Percentiles rank a stretch among this genome's conserved stretches.
These are phyloP conservation scores for Pinus taeda DNA, from an alignment of 75 land plant species.

Conservation along the genomic window DNA sequence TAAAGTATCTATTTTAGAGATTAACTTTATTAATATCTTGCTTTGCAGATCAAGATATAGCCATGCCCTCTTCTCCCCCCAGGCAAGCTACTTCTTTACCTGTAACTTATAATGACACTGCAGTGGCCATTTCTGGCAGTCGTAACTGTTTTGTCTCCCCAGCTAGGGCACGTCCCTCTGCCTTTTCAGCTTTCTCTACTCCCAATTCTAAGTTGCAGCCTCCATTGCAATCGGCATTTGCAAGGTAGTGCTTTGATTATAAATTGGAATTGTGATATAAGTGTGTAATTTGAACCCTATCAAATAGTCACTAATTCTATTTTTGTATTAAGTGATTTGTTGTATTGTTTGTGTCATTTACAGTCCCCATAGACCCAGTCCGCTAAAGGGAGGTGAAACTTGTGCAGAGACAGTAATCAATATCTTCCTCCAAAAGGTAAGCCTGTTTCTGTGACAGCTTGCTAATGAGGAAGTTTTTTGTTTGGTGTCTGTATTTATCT, in stretches of 20 bases:
- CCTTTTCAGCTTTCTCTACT: conserved; percentile 35
- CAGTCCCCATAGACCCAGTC: conserved; percentile 84
- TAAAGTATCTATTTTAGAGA: too few relatives aligned
- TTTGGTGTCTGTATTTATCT: too few relatives aligned
- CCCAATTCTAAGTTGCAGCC: conserved; percentile 42
- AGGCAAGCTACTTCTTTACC: too few relatives aligned
- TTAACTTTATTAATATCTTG: too few relatives aligned
- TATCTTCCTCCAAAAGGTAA: conserved; percentile 85
- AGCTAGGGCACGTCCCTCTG: conserved; percentile 48
- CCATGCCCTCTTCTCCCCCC: conserved; percentile 31
- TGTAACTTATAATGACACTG: conserved; percentile 26
- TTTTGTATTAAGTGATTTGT: conserved; percentile 1
- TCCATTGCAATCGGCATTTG: conserved; percentile 89
- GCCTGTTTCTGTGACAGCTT: too few relatives aligned
- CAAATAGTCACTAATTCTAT: not conserved
- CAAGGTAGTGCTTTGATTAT: conserved; percentile 47
- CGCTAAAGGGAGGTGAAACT: conserved; percentile 83
- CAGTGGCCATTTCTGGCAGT: conserved; percentile 29
- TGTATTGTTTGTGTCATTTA: conserved; percentile 4
- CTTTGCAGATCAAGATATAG: conserved; percentile 45
- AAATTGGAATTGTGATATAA: too few relatives aligned
- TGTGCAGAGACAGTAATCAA: conserved; percentile 85
- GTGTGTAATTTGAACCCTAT: not conserved
- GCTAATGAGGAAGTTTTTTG: too few relatives aligned
- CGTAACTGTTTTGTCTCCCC: conserved; percentile 67